Evolutionary conservation across 2,329 filamentous ascomycete genomes (phyloP), one percentile per base, ranked within the genome.

Genomic region (Chaetomiaceae sp.): DNA sequence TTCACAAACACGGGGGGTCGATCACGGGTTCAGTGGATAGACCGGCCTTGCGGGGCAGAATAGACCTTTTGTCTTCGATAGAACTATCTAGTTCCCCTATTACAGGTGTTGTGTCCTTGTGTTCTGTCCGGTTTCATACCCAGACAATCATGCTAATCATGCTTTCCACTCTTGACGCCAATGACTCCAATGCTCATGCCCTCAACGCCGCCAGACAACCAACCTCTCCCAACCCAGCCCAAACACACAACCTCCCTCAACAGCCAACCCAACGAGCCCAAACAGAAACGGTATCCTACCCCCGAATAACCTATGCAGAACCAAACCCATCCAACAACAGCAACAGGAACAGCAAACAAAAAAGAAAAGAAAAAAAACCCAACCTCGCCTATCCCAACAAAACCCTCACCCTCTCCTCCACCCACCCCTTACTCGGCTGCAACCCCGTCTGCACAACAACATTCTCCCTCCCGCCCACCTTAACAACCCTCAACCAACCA

Each of bases 401-500:
- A 13, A 14, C 50, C 48, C 40, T 55, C 3, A 65, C 66, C 16
- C 62, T 62, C 50, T 61, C 61, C 63, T 68, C 62, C 13, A 73
- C 56, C 21, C 62, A 64, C 6, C 47, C 60, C 61, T 67, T 66
- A 44, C 63, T 66, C 10, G 67, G 56, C 64, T 67, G 58, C 10
- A 56, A 51, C 16, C 67, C 69, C 25, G 70, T 66, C 63, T 78
- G 10, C 71, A n/a, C 81, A 67, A 83, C 76, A 6, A 83, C 75
- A 50, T 79, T 79, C 63, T 82, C 79, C 58, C 74, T 68, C 2
- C 75, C 75, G 2, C 71, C 74, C 34, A 82, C 68, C 33, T 66
- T 70, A 14, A 81, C 70, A 3, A 82, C 65, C 48, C 70, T 69
- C 39, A 82, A 55, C 78, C 79, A 83, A 59, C 77, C 72, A 0